Percentiles rank a stretch among this genome's conserved stretches.
phyloP scores from a whole-genome alignment of 306 rosid genomes.

The Carpinus viminea region DNA sequence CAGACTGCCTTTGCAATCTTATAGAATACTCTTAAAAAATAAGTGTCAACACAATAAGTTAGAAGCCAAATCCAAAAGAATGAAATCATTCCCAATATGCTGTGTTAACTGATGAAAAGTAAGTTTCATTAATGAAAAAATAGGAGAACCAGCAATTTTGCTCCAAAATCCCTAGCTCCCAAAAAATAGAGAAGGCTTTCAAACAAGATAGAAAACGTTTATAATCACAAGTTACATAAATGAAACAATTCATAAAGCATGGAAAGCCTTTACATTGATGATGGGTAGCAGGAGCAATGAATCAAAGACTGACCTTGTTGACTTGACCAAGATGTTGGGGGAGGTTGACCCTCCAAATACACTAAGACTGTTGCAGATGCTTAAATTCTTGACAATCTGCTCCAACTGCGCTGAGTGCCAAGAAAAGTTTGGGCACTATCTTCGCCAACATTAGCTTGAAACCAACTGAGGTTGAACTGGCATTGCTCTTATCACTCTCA shows the following conservation, averaged over 20 bases:
- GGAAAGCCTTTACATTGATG: constrained; percentile 34
- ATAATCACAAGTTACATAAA: constrained; percentile 17
- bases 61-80: constrained; percentile 25
- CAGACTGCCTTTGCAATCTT: constrained; percentile 21
- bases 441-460: constrained; percentile 94
- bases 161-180: constrained; percentile 33
- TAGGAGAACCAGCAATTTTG: constrained; percentile 34
- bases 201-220: constrained; percentile 27
- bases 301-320: constrained; percentile 32
- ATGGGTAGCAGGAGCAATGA: constrained; percentile 21
- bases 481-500: constrained; percentile 49
- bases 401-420: constrained; percentile 64
- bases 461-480: constrained; percentile 86
- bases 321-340: constrained; percentile 27
- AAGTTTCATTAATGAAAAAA: constrained; percentile 20
- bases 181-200: constrained; percentile 33
- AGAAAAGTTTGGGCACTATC: constrained; percentile 78
- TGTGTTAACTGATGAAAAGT: constrained; percentile 21
- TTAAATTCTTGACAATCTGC: constrained; percentile 82
- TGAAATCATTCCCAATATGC: constrained; percentile 33
- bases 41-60: constrained; percentile 5
- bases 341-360: constrained; percentile 19
- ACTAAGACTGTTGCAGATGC: constrained; percentile 71
- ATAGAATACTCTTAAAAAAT: constrained; percentile 11
- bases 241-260: constrained; percentile 18